A percentile compares a stretch with the other conserved stretches of the same genome.
Evolutionary conservation across 169 alveolate genomes (phyloP).

Genomic region (Cryptosporidium muris): DNA sequence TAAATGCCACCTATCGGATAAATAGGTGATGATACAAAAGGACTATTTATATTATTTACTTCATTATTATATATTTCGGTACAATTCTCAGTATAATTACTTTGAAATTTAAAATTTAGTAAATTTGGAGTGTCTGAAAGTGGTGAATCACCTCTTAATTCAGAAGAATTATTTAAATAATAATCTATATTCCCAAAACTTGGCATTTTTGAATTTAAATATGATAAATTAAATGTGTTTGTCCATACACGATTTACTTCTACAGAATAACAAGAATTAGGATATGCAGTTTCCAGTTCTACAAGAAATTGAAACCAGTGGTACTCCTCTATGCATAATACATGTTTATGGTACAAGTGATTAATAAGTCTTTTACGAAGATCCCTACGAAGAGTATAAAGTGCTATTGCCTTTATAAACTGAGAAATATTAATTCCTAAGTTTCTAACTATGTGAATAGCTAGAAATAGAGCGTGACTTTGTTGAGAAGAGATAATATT

Average conservation of each 20-base stretch:
- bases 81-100: neutral
- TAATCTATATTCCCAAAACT: neutral
- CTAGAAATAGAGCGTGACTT: constrained; percentile 76
- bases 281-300: constrained; percentile 71
- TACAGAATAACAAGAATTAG: constrained; percentile 78
- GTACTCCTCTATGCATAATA: constrained; percentile 46
- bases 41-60: constrained; percentile 10
- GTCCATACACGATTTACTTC: constrained; percentile 77
- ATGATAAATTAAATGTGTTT: constrained; percentile 8
- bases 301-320: constrained; percentile 57
- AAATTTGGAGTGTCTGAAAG: neutral
- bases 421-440: constrained; percentile 74
- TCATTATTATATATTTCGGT: neutral
- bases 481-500: constrained; percentile 77
- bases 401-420: constrained; percentile 73
- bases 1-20: constrained; percentile 51
- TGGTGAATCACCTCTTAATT: neutral
- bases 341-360: constrained; percentile 76
- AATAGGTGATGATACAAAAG: constrained; percentile 8
- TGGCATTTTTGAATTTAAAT: neutral
- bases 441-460: constrained; percentile 80
- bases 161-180: neutral
- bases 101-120: neutral
- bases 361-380: constrained; percentile 77
- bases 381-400: constrained; percentile 77